Percentiles rank a stretch among this genome's conserved stretches.
These are phyloP conservation scores for Pseudohyphozyma bogoriensis DNA, from an alignment of 768 basidiomycete species.

Conservation along the genomic window DNA sequence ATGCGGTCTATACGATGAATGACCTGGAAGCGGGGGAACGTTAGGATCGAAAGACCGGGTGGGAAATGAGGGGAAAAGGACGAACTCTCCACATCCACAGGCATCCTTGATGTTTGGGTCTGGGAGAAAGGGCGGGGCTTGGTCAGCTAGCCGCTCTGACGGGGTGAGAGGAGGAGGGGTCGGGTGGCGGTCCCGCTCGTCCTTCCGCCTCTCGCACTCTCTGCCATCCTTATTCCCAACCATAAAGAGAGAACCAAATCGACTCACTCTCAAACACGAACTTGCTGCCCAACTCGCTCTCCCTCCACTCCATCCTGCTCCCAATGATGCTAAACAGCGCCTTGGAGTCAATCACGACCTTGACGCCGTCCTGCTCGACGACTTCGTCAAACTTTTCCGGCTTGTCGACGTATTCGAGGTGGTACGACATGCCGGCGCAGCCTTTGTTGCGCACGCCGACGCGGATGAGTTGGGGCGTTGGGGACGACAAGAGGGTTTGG, in stretches of 20 bases:
- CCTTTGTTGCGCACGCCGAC: slow-evolving; percentile 96
- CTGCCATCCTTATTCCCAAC: background rate
- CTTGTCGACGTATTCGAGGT: slow-evolving; percentile 87
- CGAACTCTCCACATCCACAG: slow-evolving; percentile 81
- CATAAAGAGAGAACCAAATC: background rate
- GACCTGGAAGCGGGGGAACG: background rate
- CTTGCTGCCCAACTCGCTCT: slow-evolving; percentile 65
- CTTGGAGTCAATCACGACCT: slow-evolving; percentile 88
- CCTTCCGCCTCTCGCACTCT: too few relatives aligned
- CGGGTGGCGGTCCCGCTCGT: background rate
- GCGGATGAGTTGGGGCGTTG: slow-evolving; percentile 81
- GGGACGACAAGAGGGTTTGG: slow-evolving; percentile 51
- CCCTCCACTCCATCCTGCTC: slow-evolving; percentile 98
- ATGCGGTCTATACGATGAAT: slow-evolving; percentile 2
- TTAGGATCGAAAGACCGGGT: too few relatives aligned
- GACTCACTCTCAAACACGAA: slow-evolving; percentile 39
- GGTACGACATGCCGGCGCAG: slow-evolving; percentile 81
- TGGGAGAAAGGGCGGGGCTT: slow-evolving; percentile 44
- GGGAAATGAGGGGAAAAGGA: background rate
- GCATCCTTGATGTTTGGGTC: slow-evolving; percentile 92
- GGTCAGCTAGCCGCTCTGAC: background rate
- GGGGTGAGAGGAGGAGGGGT: too few relatives aligned
- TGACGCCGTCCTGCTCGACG: slow-evolving; percentile 88
- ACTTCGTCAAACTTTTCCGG: slow-evolving; percentile 90
- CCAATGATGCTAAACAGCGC: slow-evolving; percentile 97